These are phyloP conservation scores for Sugiyamaella novakii DNA, from an alignment of 1,139 yeast genomes.

Conservation along the genomic window DNA sequence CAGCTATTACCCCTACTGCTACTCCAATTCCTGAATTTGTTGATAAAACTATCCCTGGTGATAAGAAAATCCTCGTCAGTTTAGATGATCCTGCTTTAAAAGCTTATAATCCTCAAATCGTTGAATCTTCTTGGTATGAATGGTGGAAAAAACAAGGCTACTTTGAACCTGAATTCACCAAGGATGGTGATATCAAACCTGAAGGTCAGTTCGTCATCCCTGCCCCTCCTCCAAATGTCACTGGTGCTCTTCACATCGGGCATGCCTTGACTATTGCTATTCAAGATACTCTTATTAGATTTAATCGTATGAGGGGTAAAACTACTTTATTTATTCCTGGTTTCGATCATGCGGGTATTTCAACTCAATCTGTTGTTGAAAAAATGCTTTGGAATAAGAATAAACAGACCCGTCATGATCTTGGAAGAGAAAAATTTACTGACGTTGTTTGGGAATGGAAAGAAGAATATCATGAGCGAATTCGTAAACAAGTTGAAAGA, in stretches of 20 bases:
- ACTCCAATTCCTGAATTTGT: slow-evolving; percentile 72
- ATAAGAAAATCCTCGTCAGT: slow-evolving; percentile 80
- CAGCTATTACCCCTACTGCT: slow-evolving; percentile 51
- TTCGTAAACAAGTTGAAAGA: slow-evolving; percentile 78
- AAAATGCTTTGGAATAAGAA: slow-evolving; percentile 91
- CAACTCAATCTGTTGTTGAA: slow-evolving; percentile 98
- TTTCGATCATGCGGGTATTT: slow-evolving; percentile 98
- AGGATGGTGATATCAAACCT: slow-evolving; percentile 72
- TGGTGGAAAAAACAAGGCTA: slow-evolving; percentile 95
- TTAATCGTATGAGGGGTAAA: slow-evolving; percentile 96
- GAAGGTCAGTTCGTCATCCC: slow-evolving; percentile 90
- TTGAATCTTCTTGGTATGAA: slow-evolving; percentile 95
- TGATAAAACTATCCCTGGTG: slow-evolving; percentile 84
- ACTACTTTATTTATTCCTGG: slow-evolving; percentile 94
- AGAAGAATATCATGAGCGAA: slow-evolving; percentile 84
- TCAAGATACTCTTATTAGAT: slow-evolving; percentile 91
- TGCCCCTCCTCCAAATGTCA: slow-evolving; percentile 98
- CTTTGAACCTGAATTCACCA: slow-evolving; percentile 82
- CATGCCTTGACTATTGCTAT: slow-evolving; percentile 95
- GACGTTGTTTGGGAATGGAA: slow-evolving; percentile 98
- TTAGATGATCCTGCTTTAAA: slow-evolving; percentile 92
- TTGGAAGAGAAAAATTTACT: slow-evolving; percentile 87
- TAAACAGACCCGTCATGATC: slow-evolving; percentile 89
- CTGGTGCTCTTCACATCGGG: slow-evolving; percentile 98
- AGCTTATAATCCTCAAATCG: slow-evolving; percentile 89